These are phyloP conservation scores for Fusarium coffeatum DNA, from an alignment of 2,329 filamentous ascomycete species.

Conservation along the genomic window DNA sequence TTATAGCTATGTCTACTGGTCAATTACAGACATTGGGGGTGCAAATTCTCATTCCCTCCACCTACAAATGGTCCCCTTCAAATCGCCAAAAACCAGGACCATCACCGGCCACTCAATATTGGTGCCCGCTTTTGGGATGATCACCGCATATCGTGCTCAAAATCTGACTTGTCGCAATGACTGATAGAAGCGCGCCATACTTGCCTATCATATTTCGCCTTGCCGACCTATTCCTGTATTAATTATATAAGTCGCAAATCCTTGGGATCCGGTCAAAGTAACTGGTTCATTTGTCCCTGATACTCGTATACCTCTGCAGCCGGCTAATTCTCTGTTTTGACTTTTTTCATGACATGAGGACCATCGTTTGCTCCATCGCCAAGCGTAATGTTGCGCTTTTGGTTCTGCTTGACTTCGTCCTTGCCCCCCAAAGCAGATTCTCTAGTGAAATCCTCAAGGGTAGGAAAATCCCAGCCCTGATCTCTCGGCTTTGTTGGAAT, in stretches of 20 bases:
- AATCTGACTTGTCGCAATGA: neutral
- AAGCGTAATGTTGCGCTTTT: neutral
- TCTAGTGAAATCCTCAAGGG: constrained; percentile 45
- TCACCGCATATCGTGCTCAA: neutral
- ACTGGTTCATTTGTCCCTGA: neutral
- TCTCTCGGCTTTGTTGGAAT: constrained; percentile 19
- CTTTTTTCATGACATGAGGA: constrained; percentile 18
- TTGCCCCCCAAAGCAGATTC: constrained; percentile 9
- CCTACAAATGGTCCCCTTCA: constrained; percentile 1
- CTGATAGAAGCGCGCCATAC: neutral
- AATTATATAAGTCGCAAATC: constrained; percentile 9
- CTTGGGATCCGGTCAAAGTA: constrained; percentile 19
- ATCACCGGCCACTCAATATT: neutral
- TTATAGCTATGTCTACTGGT: neutral
- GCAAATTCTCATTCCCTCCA: constrained; percentile 4
- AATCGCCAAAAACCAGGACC: constrained; percentile 1
- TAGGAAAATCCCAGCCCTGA: constrained; percentile 37
- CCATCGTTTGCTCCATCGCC: constrained; percentile 1
- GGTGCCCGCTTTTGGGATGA: neutral
- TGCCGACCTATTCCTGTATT: neutral
- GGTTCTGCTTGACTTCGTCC: neutral
- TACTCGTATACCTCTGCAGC: neutral
- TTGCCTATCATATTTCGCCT: neutral
- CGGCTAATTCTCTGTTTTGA: constrained; percentile 23
- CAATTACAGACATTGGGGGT: constrained; percentile 2